A percentile compares a stretch with the other conserved stretches of the same genome.
phyloP scores from a whole-genome alignment of 495 filamentous ascomycete genomes.

The Copromyces sp. region DNA sequence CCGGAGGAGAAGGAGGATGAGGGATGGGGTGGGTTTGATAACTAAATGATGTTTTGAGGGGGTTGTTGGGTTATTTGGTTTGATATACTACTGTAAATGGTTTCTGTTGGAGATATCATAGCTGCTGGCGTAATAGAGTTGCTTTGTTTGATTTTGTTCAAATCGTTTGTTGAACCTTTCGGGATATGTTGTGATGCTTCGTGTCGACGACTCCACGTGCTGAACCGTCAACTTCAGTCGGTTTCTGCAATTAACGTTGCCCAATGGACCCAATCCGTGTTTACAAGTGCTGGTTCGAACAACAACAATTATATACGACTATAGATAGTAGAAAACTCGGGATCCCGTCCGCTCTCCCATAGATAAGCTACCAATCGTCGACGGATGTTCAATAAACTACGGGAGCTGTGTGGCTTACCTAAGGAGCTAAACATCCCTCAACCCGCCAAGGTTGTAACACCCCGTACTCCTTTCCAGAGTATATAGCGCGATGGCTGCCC shows the following conservation, averaged over 20 bases:
- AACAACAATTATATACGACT: neutral
- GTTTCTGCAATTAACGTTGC: neutral
- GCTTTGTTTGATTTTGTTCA: neutral
- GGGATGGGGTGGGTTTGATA: slow-evolving; percentile 68
- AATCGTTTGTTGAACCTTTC: neutral
- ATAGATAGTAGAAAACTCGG: slow-evolving; percentile 1
- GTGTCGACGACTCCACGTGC: neutral
- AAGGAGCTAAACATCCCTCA: neutral
- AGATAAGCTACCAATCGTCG: neutral
- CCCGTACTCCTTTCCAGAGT: neutral
- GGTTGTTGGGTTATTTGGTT: too few species aligned
- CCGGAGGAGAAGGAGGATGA: slow-evolving; percentile 30
- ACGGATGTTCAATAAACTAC: too few species aligned
- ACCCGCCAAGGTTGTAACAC: neutral
- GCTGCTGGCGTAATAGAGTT: neutral
- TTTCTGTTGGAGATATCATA: neutral
- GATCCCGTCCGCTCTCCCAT: neutral
- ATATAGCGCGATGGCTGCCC: neutral
- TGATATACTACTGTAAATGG: neutral
- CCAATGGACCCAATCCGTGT: neutral
- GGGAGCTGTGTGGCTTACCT: too few species aligned
- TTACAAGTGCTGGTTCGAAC: neutral
- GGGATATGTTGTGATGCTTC: neutral
- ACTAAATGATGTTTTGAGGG: slow-evolving; percentile 19
- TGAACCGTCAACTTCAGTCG: neutral